Evolutionary conservation across 1,139 yeast species (phyloP).

Genomic region (Candida anutae): DNA sequence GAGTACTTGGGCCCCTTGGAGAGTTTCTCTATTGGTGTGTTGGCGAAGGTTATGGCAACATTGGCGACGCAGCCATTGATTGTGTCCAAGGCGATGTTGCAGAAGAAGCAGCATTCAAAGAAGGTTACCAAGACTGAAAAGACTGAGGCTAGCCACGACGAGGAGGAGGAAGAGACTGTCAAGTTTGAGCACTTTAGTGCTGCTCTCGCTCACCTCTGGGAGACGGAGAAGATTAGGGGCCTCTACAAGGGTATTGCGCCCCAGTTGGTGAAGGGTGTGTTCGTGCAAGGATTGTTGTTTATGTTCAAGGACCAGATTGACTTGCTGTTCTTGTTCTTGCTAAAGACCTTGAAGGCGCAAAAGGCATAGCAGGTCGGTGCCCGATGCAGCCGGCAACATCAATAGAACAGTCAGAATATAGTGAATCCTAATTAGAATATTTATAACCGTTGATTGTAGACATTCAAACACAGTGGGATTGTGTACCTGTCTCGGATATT

Average conservation of each 20-base stretch:
- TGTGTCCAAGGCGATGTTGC: constrained; percentile 77
- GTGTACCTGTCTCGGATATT: no score
- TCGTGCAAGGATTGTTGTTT: constrained; percentile 79
- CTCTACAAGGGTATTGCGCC: constrained; percentile 79
- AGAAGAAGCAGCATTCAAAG: constrained; percentile 35
- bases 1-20: constrained; percentile 53
- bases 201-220: constrained; percentile 42
- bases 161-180: constrained; percentile 20
- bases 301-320: constrained; percentile 73
- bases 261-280: constrained; percentile 72
- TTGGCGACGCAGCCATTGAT: constrained; percentile 78
- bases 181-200: constrained; percentile 44
- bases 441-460: no score
- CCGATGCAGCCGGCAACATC: no score
- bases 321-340: constrained; percentile 32
- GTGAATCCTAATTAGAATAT: no score
- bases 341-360: constrained; percentile 22
- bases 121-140: constrained; percentile 7
- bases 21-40: constrained; percentile 66
- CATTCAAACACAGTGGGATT: no score
- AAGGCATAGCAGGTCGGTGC: constrained; percentile 3
- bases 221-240: constrained; percentile 43
- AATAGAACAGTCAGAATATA: no score
- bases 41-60: constrained; percentile 78
- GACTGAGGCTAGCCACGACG: constrained; percentile 4